Conservation (phyloP, 305 asterid species). For the Fraxinus ornus region DNA sequence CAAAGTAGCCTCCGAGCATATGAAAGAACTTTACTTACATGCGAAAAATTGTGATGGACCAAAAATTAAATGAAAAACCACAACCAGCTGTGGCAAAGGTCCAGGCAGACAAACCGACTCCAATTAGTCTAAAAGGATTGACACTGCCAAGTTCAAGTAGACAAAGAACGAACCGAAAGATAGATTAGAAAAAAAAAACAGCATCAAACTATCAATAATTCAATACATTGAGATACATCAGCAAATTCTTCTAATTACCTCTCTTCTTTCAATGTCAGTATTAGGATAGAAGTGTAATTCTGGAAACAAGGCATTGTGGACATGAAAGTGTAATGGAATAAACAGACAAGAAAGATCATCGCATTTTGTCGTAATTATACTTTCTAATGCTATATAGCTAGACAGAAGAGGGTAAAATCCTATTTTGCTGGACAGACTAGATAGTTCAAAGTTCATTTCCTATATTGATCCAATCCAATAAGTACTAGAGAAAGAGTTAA, state of each 20-base stretch:
- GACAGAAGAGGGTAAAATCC: background rate
- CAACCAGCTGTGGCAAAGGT: slow-evolving; percentile 84
- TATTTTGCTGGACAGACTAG: background rate
- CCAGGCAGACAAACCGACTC: slow-evolving; percentile 93
- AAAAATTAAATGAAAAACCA: slow-evolving; percentile 78
- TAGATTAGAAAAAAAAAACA: background rate
- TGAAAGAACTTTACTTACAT: slow-evolving; percentile 57
- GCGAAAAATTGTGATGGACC: slow-evolving; percentile 79
- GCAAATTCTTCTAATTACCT: background rate
- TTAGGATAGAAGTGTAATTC: slow-evolving; percentile 4
- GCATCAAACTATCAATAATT: slow-evolving; percentile 1
- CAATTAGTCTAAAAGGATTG: slow-evolving; percentile 95
- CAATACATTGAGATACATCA: background rate
- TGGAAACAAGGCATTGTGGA: background rate
- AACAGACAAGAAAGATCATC: background rate
- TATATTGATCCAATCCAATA: background rate
- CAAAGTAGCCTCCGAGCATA: background rate
- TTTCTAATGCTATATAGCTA: slow-evolving; percentile 2
- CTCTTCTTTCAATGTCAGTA: background rate
- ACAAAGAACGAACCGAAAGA: slow-evolving; percentile 23
- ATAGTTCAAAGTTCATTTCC: background rate
- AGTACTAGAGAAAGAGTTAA: background rate
- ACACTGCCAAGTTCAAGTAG: slow-evolving; percentile 53
- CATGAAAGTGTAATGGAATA: background rate
- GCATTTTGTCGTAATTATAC: background rate